These are phyloP conservation scores for Tubosaeta sp. DNA, from an alignment of 768 basidiomycete species.

Conservation along the genomic window DNA sequence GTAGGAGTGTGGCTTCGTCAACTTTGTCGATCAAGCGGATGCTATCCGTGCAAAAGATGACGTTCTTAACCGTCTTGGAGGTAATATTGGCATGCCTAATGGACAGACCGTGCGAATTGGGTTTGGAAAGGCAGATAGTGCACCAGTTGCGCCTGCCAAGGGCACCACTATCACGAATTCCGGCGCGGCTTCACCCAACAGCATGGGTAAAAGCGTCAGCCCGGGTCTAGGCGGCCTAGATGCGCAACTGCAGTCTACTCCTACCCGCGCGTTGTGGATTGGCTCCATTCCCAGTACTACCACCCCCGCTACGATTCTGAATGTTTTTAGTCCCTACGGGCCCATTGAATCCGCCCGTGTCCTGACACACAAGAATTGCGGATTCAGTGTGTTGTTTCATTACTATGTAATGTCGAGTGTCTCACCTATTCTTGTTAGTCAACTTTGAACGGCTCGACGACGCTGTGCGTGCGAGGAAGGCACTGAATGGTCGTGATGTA, in stretches of 20 bases:
- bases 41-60: constrained; percentile 98
- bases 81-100: constrained; percentile 91
- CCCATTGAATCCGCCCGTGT: constrained; percentile 97
- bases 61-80: constrained; percentile 91
- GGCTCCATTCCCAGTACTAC: constrained; percentile 95
- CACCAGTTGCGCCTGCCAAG: constrained; percentile 85
- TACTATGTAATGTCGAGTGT: neutral
- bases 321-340: constrained; percentile 96
- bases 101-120: constrained; percentile 97
- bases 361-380: constrained; percentile 95
- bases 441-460: constrained; percentile 98
- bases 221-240: constrained; percentile 68
- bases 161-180: constrained; percentile 60
- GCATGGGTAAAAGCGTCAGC: constrained; percentile 45
- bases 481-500: constrained; percentile 92
- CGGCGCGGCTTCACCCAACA: constrained; percentile 60
- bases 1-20: constrained; percentile 98
- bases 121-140: constrained; percentile 97
- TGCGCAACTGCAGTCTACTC: constrained; percentile 83
- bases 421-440: constrained; percentile 41
- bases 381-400: constrained; percentile 59
- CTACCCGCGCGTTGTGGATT: constrained; percentile 96
- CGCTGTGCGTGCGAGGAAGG: constrained; percentile 92
- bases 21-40: constrained; percentile 93
- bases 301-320: constrained; percentile 89